Evolutionary conservation across 495 filamentous ascomycete genomes (phyloP).

Genomic region (Xylaria bambusicola): DNA sequence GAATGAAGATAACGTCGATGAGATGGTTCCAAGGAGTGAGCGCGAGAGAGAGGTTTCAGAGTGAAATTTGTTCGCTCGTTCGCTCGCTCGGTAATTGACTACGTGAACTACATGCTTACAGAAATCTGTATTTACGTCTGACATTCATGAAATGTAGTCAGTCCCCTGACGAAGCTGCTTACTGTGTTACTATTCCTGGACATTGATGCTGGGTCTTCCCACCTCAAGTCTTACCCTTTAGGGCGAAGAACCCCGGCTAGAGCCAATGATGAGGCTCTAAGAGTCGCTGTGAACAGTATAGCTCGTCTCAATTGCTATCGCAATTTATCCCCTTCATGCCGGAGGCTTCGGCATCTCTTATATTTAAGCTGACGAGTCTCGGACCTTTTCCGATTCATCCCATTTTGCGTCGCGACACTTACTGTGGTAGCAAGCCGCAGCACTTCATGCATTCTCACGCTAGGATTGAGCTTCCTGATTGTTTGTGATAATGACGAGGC

Average conservation of each 20-base stretch:
- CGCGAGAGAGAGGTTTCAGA: neutral
- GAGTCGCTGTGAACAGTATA: neutral
- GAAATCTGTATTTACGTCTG: constrained; percentile 11
- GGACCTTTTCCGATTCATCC: too few relatives aligned
- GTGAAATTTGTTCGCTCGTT: neutral
- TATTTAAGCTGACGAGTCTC: too few relatives aligned
- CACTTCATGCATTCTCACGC: too few relatives aligned
- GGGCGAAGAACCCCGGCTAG: neutral
- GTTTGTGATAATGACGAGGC: too few relatives aligned
- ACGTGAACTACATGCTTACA: neutral
- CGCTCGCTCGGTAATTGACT: neutral
- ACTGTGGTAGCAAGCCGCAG: too few relatives aligned
- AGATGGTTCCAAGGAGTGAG: neutral
- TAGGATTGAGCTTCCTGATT: too few relatives aligned
- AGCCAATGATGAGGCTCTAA: constrained; percentile 6
- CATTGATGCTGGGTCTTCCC: constrained; percentile 10
- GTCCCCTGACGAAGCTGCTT: constrained; percentile 10
- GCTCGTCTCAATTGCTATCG: neutral
- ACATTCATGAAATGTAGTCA: neutral
- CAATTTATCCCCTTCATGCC: neutral
- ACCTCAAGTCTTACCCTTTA: constrained; percentile 11
- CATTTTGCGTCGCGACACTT: too few relatives aligned
- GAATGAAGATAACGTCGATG: neutral
- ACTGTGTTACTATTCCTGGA: constrained; percentile 15
- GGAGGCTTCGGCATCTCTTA: constrained; percentile 5